Percentiles rank a stretch among this genome's conserved stretches.
Evolutionary conservation across 2,329 filamentous ascomycete species (phyloP).

Genomic region (Pseudogymnoascus sp.): DNA sequence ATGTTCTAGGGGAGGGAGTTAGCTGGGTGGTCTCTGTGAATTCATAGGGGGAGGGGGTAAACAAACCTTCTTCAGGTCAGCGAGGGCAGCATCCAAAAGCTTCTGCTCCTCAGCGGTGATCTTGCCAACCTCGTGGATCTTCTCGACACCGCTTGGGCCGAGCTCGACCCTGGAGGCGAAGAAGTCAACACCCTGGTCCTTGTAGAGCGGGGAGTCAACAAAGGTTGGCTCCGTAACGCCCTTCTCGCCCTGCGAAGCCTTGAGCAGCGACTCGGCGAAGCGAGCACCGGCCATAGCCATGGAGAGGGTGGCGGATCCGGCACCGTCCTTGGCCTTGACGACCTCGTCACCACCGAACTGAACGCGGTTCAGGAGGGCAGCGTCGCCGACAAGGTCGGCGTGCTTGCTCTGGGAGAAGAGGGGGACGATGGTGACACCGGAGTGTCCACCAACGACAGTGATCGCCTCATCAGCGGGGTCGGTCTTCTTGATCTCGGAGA

Average conservation of each 20-base stretch:
- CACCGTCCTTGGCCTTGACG: conserved; percentile 97
- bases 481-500: conserved; percentile 84
- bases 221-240: conserved; percentile 93
- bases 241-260: conserved; percentile 87
- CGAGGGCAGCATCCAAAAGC: conserved; percentile 77
- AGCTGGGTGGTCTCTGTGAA: conserved; percentile 3
- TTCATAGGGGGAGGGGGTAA: background rate
- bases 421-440: conserved; percentile 94
- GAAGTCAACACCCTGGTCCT: conserved; percentile 96
- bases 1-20: conserved; percentile 63
- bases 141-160: conserved; percentile 90
- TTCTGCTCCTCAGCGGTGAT: conserved; percentile 80
- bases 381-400: conserved; percentile 71
- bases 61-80: conserved; percentile 63
- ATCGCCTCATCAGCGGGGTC: conserved; percentile 91
- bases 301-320: conserved; percentile 92
- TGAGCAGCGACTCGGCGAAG: conserved; percentile 84
- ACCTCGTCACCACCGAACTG: conserved; percentile 99
- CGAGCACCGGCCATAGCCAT: conserved; percentile 93
- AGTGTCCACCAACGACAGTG: conserved; percentile 94
- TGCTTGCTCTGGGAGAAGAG: conserved; percentile 92
- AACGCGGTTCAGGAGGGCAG: conserved; percentile 73
- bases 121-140: conserved; percentile 82
- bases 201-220: conserved; percentile 94
- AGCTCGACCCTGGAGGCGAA: conserved; percentile 94